Conservation (phyloP, 768 basidiomycete species). For the Trametes sanguinea region DNA sequence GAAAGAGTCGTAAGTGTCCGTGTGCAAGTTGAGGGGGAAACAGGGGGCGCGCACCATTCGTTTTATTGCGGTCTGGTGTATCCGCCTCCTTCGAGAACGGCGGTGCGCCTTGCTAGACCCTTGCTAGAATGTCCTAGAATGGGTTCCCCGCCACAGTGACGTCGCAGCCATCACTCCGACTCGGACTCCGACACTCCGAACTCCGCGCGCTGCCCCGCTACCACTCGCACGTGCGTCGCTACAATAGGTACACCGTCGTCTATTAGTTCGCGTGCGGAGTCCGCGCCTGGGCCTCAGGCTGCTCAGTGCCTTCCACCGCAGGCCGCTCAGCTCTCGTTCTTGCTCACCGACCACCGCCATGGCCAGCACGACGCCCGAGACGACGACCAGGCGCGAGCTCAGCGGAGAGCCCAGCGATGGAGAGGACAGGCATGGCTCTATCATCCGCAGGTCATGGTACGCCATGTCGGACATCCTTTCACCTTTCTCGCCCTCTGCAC, state of each 20-base stretch:
- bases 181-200: conserved; percentile 7
- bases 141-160: conserved; percentile 17
- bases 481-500: conserved; percentile 72
- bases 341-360: conserved; percentile 14
- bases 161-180: conserved; percentile 14
- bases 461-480: conserved; percentile 56
- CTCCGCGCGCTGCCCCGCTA: neutral
- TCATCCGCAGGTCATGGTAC: conserved; percentile 63
- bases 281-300: neutral
- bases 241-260: conserved; percentile 10
- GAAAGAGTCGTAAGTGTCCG: conserved; percentile 14
- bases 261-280: conserved; percentile 4
- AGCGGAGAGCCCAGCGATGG: conserved; percentile 10
- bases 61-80: conserved; percentile 9
- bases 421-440: conserved; percentile 28
- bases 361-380: conserved; percentile 11
- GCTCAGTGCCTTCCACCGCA: neutral
- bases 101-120: neutral
- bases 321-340: neutral
- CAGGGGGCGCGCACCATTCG: neutral
- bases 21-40: conserved; percentile 13
- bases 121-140: conserved; percentile 42
- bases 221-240: conserved; percentile 18
- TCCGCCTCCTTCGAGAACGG: conserved; percentile 12
- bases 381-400: neutral